Base-by-base conservation (phyloP, 1,284 basidiomycete genomes). In the Coniferiporia sulphurascens region DNA sequence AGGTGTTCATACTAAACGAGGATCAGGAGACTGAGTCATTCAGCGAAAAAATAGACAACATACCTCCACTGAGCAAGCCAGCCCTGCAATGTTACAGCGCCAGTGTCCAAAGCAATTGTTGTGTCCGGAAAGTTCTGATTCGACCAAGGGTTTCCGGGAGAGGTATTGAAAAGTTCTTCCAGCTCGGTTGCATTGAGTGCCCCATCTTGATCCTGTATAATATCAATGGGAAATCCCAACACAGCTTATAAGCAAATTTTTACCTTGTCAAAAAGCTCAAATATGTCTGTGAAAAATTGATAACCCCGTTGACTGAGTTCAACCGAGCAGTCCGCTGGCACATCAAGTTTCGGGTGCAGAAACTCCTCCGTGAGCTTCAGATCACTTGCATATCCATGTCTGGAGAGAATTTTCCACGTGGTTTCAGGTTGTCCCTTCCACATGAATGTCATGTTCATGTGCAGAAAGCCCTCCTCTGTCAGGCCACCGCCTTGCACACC, bases 11-110 rank as follows among this genome's bases (percentile, higher is more conserved):
- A 70, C 94, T 95, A 64, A 10, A 45, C 41, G n/a, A 56, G 48
- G 50, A 17, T 41, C 13, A 46, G 35, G 21, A 49, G 45, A 41
- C 36, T 19, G 34, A 12, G 34, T 15, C 17, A 35, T 45, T 8
- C 32, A n/a, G 15, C 7, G 21, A n/a, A n/a, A 19, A 49, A 36
- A 15, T 50, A 52, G 19, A 13, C 35, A 44, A 67, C 78, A 51
- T 62, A 93, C 93, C 93, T 97, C 96, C 96, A 99, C 71, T 98
- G 95, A 22, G 96, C 96, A 15, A 99, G 78, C 96, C 96, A 99
- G 6, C 94, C 94, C 74, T 98, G 96, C 52, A 99, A 74, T 15
- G 96, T 98, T 13, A 98, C 92, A 9, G 91, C 86, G 8, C 93
- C 95, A 46, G 85, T 79, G 69, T 96, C 95, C 67, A 95, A 91